phyloP scores from a whole-genome alignment of 306 rosid species.

The Castanea mollissima region DNA sequence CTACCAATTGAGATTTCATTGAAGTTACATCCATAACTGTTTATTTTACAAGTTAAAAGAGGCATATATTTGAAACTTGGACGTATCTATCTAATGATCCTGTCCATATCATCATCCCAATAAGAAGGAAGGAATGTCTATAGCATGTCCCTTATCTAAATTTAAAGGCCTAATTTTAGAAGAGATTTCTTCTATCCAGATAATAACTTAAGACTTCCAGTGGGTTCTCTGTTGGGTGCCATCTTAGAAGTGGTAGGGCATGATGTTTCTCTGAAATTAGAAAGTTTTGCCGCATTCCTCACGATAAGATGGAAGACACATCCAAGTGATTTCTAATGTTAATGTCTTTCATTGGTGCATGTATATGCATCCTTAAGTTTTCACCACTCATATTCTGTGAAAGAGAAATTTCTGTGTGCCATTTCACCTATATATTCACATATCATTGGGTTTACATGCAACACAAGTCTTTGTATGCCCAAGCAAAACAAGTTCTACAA shows the following conservation, averaged over 20 bases:
- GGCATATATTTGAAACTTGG: no score
- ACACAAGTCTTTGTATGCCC: background rate
- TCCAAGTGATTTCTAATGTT: conserved; percentile 32
- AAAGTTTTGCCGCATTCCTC: background rate
- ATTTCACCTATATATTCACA: conserved; percentile 32
- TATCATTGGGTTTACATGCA: conserved; percentile 5
- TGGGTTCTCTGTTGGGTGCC: background rate
- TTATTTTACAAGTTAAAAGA: no score
- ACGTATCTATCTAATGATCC: no score
- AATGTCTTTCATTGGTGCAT: conserved; percentile 11
- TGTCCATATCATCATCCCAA: no score
- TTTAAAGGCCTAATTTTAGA: background rate
- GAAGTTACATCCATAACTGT: no score
- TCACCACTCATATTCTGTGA: conserved; percentile 6
- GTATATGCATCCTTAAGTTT: background rate
- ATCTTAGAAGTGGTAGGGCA: conserved; percentile 5
- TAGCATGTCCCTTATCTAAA: background rate
- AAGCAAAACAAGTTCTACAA: background rate
- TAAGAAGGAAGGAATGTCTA: background rate
- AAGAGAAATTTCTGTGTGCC: background rate
- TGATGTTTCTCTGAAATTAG: background rate
- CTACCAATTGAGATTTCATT: no score
- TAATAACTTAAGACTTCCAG: background rate
- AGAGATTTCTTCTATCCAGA: background rate
- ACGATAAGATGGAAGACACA: conserved; percentile 13